Evolutionary conservation across 2,329 filamentous ascomycete species (phyloP), one percentile per base, ranked within the genome.

Genomic region (Graphilbum ipis-grandicollis): DNA sequence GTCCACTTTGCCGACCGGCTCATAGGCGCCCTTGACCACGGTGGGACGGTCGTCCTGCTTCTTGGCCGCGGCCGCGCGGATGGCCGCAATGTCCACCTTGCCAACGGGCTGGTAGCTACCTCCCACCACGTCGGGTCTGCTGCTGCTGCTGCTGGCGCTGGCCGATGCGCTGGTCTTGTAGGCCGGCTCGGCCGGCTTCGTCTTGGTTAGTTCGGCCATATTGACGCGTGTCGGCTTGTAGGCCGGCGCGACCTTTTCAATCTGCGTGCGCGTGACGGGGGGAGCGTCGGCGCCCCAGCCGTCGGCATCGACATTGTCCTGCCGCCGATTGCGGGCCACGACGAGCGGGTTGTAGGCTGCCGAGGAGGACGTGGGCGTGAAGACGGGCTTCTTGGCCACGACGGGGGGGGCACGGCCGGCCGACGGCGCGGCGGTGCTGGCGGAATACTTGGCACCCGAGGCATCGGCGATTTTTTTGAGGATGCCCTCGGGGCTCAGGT

Each of bases 181-280:
- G 22, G 21, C 73, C 10, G 77, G 65, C 44, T 81, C 68, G 47
- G 68, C 68, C 44, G 73, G 75, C 9, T n/a, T 33, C 53, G 84
- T 78, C 41, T 75, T 78, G 43, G 73, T 80, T 44, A 96, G 70
- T 47, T 88, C 81, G 45, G 79, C 74, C 57, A 98, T 80, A 59
- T 96, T 85, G 48, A 98, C 88, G 57, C 86, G 93, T 38, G 85
- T 94, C 28, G 90, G 90, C 59, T 88, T 78, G 59, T 98, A 98
- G 14, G 90, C 86, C 14, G 90, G 71, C 45, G 80, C 72, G 32
- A 98, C 90, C 60, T 90, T 96, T 56, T 96, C 80, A 23, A 98
- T 63, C 56, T 93, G 73, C 36, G 77, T 81, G 50, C 90, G 71
- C 33, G 83, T 85, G 32, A 94, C 73, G 14, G 74, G 83, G n/a